A percentile compares a stretch with the other conserved stretches of the same genome.
Evolutionary conservation across 169 alveolate species (phyloP).

Genomic region (Miamiensis avidus): DNA sequence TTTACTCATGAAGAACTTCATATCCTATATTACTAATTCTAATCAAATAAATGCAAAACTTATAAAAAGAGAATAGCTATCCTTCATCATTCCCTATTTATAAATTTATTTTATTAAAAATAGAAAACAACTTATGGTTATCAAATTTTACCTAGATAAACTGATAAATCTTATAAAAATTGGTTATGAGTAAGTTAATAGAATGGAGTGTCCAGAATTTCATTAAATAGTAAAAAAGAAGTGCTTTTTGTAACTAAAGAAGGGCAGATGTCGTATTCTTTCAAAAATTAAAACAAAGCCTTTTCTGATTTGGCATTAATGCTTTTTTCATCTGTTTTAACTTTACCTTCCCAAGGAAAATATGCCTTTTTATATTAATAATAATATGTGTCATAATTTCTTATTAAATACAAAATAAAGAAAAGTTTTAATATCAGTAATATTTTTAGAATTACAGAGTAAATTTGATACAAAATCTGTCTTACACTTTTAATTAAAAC

Average conservation of each 20-base stretch:
- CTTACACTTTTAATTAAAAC: neutral
- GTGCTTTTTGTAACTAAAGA: constrained; percentile 54
- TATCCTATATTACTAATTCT: constrained; percentile 27
- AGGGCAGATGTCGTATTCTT: constrained; percentile 73
- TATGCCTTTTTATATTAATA: constrained; percentile 17
- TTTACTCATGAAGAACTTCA: constrained; percentile 9
- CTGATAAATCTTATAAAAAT: constrained; percentile 5
- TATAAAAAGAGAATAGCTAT: constrained; percentile 22
- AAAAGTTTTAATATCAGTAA: neutral
- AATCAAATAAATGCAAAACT: constrained; percentile 25
- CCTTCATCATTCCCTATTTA: constrained; percentile 5
- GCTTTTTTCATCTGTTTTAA: constrained; percentile 29
- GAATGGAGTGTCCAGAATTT: neutral
- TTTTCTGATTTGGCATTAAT: constrained; percentile 45
- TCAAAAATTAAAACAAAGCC: constrained; percentile 49
- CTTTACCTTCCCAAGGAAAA: constrained; percentile 30
- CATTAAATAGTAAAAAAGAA: constrained; percentile 48
- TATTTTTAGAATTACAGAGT: constrained; percentile 5
- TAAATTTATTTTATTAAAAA: no score
- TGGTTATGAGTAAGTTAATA: neutral
- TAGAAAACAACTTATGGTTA: no score
- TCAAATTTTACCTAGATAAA: neutral
- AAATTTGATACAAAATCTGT: constrained; percentile 1
- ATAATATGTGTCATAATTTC: neutral
- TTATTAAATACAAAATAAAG: neutral